Evolutionary conservation across 805 yeast species (phyloP).

Genomic region (Starmera pachycereana): DNA sequence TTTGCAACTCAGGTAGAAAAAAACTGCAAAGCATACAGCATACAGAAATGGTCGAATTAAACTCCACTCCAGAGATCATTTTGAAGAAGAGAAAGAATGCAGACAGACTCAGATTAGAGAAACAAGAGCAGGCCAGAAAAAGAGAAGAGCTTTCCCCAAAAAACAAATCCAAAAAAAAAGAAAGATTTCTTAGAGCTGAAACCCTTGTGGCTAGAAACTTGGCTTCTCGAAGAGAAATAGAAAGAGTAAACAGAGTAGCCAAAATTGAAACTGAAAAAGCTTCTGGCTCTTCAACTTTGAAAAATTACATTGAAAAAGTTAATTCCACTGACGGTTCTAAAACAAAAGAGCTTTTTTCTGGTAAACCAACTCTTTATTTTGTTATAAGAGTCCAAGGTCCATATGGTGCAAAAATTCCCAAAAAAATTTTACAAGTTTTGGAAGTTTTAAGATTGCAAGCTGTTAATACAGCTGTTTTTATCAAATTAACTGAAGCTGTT

Average conservation of each 20-base stretch:
- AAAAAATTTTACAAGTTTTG: constrained; percentile 50
- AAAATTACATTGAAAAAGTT: constrained; percentile 24
- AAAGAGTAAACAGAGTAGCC: constrained; percentile 54
- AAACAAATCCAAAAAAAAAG: constrained; percentile 30
- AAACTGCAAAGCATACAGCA: neutral
- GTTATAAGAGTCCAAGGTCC: constrained; percentile 62
- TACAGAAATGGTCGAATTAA: constrained; percentile 27
- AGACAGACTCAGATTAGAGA: constrained; percentile 61
- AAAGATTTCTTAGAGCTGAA: constrained; percentile 65
- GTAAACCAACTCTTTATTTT: constrained; percentile 44
- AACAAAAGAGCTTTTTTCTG: constrained; percentile 27
- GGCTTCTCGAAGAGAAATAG: constrained; percentile 56
- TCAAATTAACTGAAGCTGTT: constrained; percentile 49
- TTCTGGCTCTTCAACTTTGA: constrained; percentile 18
- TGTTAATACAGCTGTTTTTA: constrained; percentile 60
- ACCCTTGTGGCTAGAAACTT: constrained; percentile 55
- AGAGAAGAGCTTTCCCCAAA: constrained; percentile 36
- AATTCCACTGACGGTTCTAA: constrained; percentile 19
- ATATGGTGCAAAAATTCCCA: constrained; percentile 53
- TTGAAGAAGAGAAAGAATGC: constrained; percentile 72
- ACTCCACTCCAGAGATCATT: constrained; percentile 68
- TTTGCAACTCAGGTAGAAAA: too few species aligned
- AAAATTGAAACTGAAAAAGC: constrained; percentile 35
- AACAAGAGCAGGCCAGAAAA: constrained; percentile 53
- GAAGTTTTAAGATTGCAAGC: constrained; percentile 49